Percentiles rank a stretch among this genome's conserved stretches.
These are phyloP conservation scores for Akanthomyces uredinophilus DNA, from an alignment of 2,329 filamentous ascomycete species.

Conservation along the genomic window DNA sequence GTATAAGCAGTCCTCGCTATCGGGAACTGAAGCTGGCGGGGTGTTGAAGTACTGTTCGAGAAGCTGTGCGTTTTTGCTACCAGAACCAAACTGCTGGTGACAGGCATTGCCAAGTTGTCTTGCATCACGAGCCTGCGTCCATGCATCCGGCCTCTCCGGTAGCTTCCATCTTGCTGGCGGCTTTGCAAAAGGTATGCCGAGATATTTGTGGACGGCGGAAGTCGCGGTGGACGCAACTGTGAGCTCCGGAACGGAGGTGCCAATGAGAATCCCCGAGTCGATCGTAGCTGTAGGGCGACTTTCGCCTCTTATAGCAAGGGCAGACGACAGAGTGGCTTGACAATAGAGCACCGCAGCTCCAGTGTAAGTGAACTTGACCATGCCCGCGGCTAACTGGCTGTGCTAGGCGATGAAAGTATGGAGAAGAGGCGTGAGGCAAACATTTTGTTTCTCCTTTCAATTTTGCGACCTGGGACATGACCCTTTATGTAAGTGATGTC, in stretches of 20 bases:
- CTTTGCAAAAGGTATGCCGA: slow-evolving; percentile 28
- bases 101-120: slow-evolving; percentile 22
- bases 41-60: slow-evolving; percentile 20
- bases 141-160: slow-evolving; percentile 18
- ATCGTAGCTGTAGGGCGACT: slow-evolving; percentile 3
- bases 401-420: neutral
- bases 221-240: neutral
- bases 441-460: neutral
- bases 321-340: neutral
- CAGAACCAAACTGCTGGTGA: neutral
- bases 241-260: neutral
- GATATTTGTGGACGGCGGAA: slow-evolving; percentile 22
- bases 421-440: neutral
- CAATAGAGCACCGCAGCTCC: slow-evolving; percentile 1
- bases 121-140: slow-evolving; percentile 22
- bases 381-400: neutral
- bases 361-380: slow-evolving; percentile 8
- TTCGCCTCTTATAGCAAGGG: neutral
- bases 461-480: neutral
- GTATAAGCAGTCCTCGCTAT: slow-evolving; percentile 30
- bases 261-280: slow-evolving; percentile 4
- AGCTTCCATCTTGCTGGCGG: slow-evolving; percentile 24
- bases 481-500: slow-evolving; percentile 1
- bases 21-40: slow-evolving; percentile 22
- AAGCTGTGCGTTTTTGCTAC: neutral